A percentile compares a stretch with the other conserved stretches of the same genome.
Evolutionary conservation across 2,329 filamentous ascomycete genomes (phyloP).

Genomic region (Fusarium mundagurra): DNA sequence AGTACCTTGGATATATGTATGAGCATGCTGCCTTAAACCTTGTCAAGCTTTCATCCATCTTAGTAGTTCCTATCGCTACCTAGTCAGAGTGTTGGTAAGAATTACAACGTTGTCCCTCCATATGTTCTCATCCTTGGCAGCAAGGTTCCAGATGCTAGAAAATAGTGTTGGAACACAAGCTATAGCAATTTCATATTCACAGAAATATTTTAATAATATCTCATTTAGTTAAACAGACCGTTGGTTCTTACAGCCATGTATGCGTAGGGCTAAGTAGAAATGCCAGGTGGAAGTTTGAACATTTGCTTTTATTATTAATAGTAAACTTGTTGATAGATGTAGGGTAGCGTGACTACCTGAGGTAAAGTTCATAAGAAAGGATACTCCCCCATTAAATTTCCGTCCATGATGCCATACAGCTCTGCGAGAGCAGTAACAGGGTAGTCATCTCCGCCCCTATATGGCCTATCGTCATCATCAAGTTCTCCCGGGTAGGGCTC

Average conservation of each 20-base stretch:
- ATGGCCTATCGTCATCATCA: not conserved
- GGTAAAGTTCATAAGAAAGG: not conserved
- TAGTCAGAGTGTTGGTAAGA: not conserved
- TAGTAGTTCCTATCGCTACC: too few relatives aligned
- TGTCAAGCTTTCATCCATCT: not conserved
- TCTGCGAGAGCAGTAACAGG: not conserved
- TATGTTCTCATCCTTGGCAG: not conserved
- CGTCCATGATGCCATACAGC: constrained; percentile 13
- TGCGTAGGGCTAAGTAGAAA: not conserved
- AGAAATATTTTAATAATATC: too few relatives aligned
- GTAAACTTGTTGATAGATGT: not conserved
- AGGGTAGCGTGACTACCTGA: not conserved
- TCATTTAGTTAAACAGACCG: too few relatives aligned
- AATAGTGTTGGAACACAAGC: too few relatives aligned
- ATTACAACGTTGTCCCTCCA: too few relatives aligned
- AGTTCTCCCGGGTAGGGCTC: not conserved
- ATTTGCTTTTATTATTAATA: not conserved
- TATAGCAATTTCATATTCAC: too few relatives aligned
- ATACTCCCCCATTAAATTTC: constrained; percentile 21
- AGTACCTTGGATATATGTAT: not conserved
- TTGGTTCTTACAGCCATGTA: too few relatives aligned
- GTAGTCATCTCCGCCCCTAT: constrained; percentile 7
- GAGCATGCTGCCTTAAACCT: not conserved
- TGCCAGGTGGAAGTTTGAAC: not conserved
- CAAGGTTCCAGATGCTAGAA: too few relatives aligned